Percentiles rank a stretch among this genome's conserved stretches.
Conservation (phyloP, 257 asterid species). For the Capsicum baccatum region DNA sequence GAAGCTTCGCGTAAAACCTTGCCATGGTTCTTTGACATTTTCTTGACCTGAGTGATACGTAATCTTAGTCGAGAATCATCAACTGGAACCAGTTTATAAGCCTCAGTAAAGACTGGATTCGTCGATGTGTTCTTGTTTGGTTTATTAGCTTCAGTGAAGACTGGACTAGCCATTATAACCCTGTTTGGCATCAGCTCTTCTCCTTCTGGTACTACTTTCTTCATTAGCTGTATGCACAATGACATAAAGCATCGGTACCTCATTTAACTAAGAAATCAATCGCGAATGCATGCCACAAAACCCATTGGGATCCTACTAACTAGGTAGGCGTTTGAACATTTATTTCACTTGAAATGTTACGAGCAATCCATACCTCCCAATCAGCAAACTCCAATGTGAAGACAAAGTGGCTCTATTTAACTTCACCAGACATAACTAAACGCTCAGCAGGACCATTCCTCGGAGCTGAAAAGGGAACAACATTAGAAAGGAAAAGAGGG, state of each 20-base stretch:
- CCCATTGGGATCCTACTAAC: neutral
- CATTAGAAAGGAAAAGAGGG: neutral
- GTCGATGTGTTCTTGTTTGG: neutral
- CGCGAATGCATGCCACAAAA: neutral
- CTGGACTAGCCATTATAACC: neutral
- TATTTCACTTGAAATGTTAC: neutral
- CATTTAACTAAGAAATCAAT: neutral
- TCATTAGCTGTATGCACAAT: slow-evolving; percentile 30
- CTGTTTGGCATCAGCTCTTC: slow-evolving; percentile 58
- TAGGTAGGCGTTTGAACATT: neutral
- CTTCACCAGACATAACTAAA: slow-evolving; percentile 46
- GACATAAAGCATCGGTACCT: neutral
- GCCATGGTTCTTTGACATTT: slow-evolving; percentile 36
- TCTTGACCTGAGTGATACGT: slow-evolving; percentile 24
- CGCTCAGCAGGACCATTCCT: slow-evolving; percentile 51
- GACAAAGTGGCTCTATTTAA: slow-evolving; percentile 46
- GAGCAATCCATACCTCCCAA: slow-evolving; percentile 54
- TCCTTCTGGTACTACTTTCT: slow-evolving; percentile 40
- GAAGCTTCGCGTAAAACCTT: slow-evolving; percentile 1
- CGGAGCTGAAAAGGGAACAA: slow-evolving; percentile 45
- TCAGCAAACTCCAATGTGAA: slow-evolving; percentile 60
- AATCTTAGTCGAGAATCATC: neutral
- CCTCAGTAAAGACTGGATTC: neutral
- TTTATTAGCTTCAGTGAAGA: slow-evolving; percentile 23
- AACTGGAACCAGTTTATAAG: neutral